Evolutionary conservation across 2,329 filamentous ascomycete species (phyloP), one percentile per base, ranked within the genome.

Genomic region (Hypoxylon sp.): DNA sequence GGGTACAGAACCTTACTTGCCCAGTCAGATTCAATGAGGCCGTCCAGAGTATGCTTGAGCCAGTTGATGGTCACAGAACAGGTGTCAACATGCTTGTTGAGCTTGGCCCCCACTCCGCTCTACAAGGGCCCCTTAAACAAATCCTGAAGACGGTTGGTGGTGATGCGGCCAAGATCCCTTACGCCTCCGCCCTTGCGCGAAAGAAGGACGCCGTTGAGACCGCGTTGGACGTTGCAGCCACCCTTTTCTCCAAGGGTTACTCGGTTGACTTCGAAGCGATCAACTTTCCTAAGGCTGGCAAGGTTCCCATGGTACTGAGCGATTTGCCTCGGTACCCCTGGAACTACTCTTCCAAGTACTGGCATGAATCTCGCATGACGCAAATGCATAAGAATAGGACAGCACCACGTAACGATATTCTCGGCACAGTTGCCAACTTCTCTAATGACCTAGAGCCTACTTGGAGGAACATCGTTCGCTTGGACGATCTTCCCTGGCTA

Each of bases 401-500:
- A 1, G 79, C 78, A 21, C 74, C 76, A 0, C 79, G 82, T 1
- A 83, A 82, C 62, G 83, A 86, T 39, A 76, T 87, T 2, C 78
- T 87, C 2, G 85, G 85, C 4, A 76, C 80, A 1, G 72, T 82
- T 24, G 82, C 81, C 10, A 80, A 82, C 65, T 80, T 80, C 50
- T 84, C 79, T 13, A 84, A 77, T 52, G 81, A 83, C 8, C 69
- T 81, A 2, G 82, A 85, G 71, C 83, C 83, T 0, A 82, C 78
- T 0, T 87, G 85, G 85, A 79, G 84, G 39, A 86, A 85, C 63
- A 79, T 83, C 24, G 73, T 87, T 31, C 79, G 80, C 10, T 70
- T 82, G 0, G 82, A 85, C 42, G 83, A 86, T 62, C 72, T 86
- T 0, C 86, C 89, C 1, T 91, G 89, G 80, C 80, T 88, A 5